Base-by-base conservation (phyloP, 1,284 basidiomycete genomes). In the Vanrija sp. region DNA sequence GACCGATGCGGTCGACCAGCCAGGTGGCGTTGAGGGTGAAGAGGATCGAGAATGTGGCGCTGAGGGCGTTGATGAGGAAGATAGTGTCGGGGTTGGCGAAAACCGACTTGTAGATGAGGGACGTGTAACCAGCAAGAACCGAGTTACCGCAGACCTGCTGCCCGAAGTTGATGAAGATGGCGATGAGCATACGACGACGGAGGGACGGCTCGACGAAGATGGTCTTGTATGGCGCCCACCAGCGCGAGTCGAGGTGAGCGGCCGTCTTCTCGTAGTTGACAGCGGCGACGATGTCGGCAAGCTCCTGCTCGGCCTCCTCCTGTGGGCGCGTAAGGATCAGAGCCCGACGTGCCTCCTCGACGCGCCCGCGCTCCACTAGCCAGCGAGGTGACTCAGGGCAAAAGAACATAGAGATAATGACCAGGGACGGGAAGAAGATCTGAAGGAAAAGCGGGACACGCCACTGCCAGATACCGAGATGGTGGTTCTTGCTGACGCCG, bases 381-480 rank as follows among this genome's bases (percentile, higher is more conserved):
- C 62, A 77, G 79, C 19, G 84, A 83, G 62, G 85, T 71, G 69
- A 83, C 83, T 42, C 83, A 80, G 46, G 83, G 79, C n/a, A 71
- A 25, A 49, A 49, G 38, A 59, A 46, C 54, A 62, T 55, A 26
- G 82, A 83, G 29, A 84, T 65, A 15, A 47, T 50, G 52, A 45
- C 52, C 21, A 34, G 45, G 43, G 45, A 40, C 52, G 55, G 55
- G 55, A 44, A 61, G 49, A 61, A 46, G 26, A 61, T 44, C 40
- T 61, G 59, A 19, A 61, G 38, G 28, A 61, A 48, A 10, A 57
- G 44, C 25, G 54, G 52, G 15, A 50, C 42, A 29, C 54, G 50
- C 49, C 48, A 61, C 43, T 56, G 55, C 59, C 59, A 61, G 44
- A 54, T 25, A 8, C 59, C 59, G 34, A 57, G 55, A 21, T 57